Evolutionary conservation across 768 basidiomycete species (phyloP).

Genomic region (Termitomyces sp.): DNA sequence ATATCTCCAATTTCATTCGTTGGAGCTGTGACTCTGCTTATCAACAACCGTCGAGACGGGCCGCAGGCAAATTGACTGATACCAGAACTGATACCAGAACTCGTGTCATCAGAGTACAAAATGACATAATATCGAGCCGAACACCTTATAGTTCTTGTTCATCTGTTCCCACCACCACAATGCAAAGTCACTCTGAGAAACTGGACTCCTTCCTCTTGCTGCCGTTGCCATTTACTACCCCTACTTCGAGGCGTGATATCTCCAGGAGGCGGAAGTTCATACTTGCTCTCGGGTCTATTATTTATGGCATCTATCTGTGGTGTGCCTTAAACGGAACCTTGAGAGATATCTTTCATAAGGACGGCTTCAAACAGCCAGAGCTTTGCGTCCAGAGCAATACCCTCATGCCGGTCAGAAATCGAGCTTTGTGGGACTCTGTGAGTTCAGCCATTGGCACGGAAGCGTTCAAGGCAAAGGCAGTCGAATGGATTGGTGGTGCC

Average conservation of each 20-base stretch:
- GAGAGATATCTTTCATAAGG: background rate
- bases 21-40: background rate
- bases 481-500: slow-evolving; percentile 45
- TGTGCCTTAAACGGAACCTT: background rate
- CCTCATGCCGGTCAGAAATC: slow-evolving; percentile 34
- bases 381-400: slow-evolving; percentile 32
- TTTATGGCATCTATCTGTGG: slow-evolving; percentile 7
- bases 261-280: background rate
- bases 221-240: background rate
- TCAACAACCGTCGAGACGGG: background rate
- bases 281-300: slow-evolving; percentile 1
- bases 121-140: background rate
- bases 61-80: too few species aligned
- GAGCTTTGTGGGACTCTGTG: slow-evolving; percentile 29
- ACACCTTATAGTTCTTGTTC: background rate
- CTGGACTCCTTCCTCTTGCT: background rate
- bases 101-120: background rate
- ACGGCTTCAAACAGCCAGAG: background rate
- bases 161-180: slow-evolving; percentile 3
- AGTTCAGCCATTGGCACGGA: slow-evolving; percentile 25
- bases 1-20: background rate
- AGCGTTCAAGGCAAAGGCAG: slow-evolving; percentile 33
- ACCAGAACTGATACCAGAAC: background rate
- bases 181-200: slow-evolving; percentile 3
- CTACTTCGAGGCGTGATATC: background rate